Conservation (phyloP, 2,329 filamentous ascomycete species). For the Didymella segeticola region DNA sequence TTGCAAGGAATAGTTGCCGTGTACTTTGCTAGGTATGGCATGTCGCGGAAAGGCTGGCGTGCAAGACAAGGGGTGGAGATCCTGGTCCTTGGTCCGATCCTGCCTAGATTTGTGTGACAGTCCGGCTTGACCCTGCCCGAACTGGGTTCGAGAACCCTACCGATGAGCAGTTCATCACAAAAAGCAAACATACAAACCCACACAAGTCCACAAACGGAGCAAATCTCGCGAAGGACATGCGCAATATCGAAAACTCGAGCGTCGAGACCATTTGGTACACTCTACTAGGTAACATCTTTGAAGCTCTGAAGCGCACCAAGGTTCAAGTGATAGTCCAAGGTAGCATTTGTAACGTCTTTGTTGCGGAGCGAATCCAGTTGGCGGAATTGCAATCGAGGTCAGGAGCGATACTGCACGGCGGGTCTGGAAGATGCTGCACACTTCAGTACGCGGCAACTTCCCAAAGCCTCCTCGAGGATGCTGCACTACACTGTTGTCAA, state of each 20-base stretch:
- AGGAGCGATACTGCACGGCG: not conserved
- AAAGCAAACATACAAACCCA: conserved; percentile 17
- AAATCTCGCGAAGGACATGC: not conserved
- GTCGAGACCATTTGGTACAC: not conserved
- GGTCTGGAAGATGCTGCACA: not conserved
- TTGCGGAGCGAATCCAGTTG: not conserved
- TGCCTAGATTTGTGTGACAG: conserved; percentile 12
- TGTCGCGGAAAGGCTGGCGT: not conserved
- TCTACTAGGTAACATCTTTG: not conserved
- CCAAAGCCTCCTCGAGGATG: not conserved
- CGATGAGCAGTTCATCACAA: conserved; percentile 18
- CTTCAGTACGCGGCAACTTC: not conserved
- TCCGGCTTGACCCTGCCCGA: not conserved
- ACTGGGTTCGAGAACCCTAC: not conserved
- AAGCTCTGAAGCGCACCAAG: not conserved
- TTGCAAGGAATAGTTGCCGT: not conserved
- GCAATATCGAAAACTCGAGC: not conserved
- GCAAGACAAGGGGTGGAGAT: not conserved
- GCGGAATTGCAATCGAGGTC: not conserved
- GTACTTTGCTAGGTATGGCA: not conserved
- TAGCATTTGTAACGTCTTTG: not conserved
- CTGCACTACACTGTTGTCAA: not conserved
- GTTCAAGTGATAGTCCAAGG: not conserved
- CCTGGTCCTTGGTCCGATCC: conserved; percentile 1
- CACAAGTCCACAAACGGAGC: not conserved